Conservation (phyloP, 2,329 filamentous ascomycete genomes). For the Drechslerella dactyloides region DNA sequence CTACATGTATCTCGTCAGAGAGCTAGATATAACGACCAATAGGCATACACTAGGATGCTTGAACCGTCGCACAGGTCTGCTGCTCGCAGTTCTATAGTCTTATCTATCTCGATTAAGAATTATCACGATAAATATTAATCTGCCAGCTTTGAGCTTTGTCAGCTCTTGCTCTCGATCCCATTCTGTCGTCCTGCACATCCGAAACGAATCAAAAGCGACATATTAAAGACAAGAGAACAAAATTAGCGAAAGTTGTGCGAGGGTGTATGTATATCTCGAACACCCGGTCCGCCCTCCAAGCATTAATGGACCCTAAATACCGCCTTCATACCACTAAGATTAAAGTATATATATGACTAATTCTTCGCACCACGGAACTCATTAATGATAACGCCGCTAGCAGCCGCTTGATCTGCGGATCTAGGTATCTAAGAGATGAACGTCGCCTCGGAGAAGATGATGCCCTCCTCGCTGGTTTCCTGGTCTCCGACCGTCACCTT, state of each 20-base stretch:
- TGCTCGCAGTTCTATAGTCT: not conserved
- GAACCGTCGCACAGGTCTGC: not conserved
- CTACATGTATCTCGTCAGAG: not conserved
- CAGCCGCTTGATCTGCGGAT: not conserved
- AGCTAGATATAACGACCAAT: not conserved
- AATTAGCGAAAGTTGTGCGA: not conserved
- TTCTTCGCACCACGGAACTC: not conserved
- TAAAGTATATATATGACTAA: constrained; percentile 54
- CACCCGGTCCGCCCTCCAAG: constrained; percentile 35
- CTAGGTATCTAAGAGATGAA: constrained; percentile 75
- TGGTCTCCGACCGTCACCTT: constrained; percentile 85
- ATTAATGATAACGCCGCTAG: not conserved
- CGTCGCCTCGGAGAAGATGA: constrained; percentile 86
- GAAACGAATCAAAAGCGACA: constrained; percentile 11
- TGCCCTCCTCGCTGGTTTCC: constrained; percentile 74
- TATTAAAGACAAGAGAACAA: not conserved
- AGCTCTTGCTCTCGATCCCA: constrained; percentile 24
- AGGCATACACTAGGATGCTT: not conserved
- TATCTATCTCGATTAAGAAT: constrained; percentile 33
- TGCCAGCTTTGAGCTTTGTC: not conserved
- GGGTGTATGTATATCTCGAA: constrained; percentile 36
- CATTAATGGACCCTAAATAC: constrained; percentile 28
- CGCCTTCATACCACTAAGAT: constrained; percentile 7
- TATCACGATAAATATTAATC: constrained; percentile 24
- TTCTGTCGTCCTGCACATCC: constrained; percentile 23